Conservation (phyloP, 1,284 basidiomycete genomes). For the Apiotrichum veenhuisii region DNA sequence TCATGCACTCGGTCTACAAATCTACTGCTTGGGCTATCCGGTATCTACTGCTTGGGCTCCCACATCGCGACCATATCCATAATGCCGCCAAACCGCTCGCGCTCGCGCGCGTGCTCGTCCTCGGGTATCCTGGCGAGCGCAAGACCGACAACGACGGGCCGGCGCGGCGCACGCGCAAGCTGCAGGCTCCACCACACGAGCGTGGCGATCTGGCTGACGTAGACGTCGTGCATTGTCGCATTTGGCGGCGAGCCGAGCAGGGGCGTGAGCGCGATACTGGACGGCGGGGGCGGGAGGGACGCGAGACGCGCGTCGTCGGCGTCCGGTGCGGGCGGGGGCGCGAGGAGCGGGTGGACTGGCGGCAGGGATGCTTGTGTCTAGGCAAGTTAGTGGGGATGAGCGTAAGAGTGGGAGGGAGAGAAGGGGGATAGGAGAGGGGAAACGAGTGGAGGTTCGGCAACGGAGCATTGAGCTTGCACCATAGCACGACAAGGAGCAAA, state of each 20-base stretch:
- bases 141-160: conserved; percentile 44
- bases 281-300: conserved; percentile 66
- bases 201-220: conserved; percentile 78
- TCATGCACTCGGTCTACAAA: too few species aligned
- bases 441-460: too few species aligned
- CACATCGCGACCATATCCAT: conserved; percentile 63
- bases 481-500: too few species aligned
- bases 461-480: too few species aligned
- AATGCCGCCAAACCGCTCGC: conserved; percentile 60
- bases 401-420: too few species aligned
- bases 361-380: conserved; percentile 81
- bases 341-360: conserved; percentile 62
- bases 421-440: too few species aligned
- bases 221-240: conserved; percentile 71
- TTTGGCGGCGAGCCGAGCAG: conserved; percentile 66
- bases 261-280: conserved; percentile 68
- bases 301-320: conserved; percentile 52
- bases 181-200: conserved; percentile 65
- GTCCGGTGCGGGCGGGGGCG: conserved; percentile 59
- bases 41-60: conserved; percentile 35
- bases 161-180: conserved; percentile 38
- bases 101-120: conserved; percentile 49
- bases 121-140: conserved; percentile 52
- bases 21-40: too few species aligned
- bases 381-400: background rate